Evolutionary conservation across 495 filamentous ascomycete species (phyloP), one percentile per base, ranked within the genome.

Genomic region (Chlorociboria aeruginascens): DNA sequence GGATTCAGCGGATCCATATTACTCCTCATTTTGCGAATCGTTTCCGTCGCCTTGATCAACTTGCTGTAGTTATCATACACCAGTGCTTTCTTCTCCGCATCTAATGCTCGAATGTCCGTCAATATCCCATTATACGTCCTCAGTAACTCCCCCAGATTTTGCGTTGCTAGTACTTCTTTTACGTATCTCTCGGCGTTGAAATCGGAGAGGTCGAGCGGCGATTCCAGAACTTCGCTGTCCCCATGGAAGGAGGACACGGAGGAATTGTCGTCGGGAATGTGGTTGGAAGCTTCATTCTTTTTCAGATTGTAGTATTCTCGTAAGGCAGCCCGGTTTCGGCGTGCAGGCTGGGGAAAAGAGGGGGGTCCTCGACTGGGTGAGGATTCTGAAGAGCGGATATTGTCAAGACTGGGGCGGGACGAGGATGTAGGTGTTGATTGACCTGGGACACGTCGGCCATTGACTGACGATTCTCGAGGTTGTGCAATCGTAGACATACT

Each of bases 31-130:
- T 81, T 83, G 20, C 86, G 76, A 59, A 98, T 98, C 10, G 90
- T 97, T 62, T 95, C 89, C 11, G 93, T 96, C 12, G 92, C 92
- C 13, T 79, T 76, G 52, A 98, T 96, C 57, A 98, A 68, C 69
- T 96, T 97, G 52, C 79, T 86, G 64, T 96, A 98, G 62, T 98
- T 98, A 63, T 98, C 92, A 62, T 98, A 98, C 4, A 98, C 92
- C 35, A 98, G 69, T 17, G 92, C 89, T 65, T 98, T 98, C 58
- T 86, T 80, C 69, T 98, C 92, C 16, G 90, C 89, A 59, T 97
- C 92, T 13, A 97, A 72, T 1, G 84, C 85, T 17, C 88, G 72
- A 32, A 95, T 92, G 62, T 97, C 92, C 32, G 61, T 66, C 28
- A 88, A 65, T 32, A 88, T 63, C 7, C 72, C 69, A 47, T 77